Base-by-base conservation (phyloP, 2,329 filamentous ascomycete species). In the Fonsecaea pugnacius region DNA sequence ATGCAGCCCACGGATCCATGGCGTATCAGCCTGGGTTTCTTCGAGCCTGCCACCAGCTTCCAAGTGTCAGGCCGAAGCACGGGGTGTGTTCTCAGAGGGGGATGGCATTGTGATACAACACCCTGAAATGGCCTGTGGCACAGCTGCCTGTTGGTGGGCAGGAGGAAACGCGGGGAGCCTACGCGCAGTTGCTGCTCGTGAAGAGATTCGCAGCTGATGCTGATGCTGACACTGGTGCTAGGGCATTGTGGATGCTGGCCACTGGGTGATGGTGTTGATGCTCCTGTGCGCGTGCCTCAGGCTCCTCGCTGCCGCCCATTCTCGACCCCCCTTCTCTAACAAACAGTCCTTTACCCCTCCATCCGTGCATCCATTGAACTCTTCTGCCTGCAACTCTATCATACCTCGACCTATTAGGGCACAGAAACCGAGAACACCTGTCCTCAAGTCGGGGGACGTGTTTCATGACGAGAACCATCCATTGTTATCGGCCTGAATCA, bases 21-120 rank as follows among this genome's bases (percentile, higher is more conserved):
- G 56, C 46, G 30, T 57, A 24, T 52, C 51, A 57, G 59, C 60
- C 57, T 57, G 24, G 52, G 52, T 32, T 32, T 30, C 48, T 16
- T 59, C 48, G 35, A 60, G 57, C 60, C 16, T 59, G 46, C 62
- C 48, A 59, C 6, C 46, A 32, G 30, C 57, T 16, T 65, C 57
- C 58, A 62, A 51, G 52, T 61, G 63, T 65, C 60, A 60, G 60
- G 58, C 59, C 60, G 53, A 36, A 67, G 60, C 63, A 56, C 61
- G 66, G 62, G 58, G 52, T 18, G 18, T 53, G 18, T 54, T 63
- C 59, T 43, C 56, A 52, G 53, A 36, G 58, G 56, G 56, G 64
- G 64, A 58, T 61, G 58, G 38, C 48, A 62, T 18, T 60, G 62
- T 67, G 54, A 36, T 66, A 67, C 61, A 51, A 53, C 58, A 62